A percentile compares a stretch with the other conserved stretches of the same genome.
These are phyloP conservation scores for Atkinsonella texensis DNA, from an alignment of 2,329 filamentous ascomycete genomes.

Conservation along the genomic window DNA sequence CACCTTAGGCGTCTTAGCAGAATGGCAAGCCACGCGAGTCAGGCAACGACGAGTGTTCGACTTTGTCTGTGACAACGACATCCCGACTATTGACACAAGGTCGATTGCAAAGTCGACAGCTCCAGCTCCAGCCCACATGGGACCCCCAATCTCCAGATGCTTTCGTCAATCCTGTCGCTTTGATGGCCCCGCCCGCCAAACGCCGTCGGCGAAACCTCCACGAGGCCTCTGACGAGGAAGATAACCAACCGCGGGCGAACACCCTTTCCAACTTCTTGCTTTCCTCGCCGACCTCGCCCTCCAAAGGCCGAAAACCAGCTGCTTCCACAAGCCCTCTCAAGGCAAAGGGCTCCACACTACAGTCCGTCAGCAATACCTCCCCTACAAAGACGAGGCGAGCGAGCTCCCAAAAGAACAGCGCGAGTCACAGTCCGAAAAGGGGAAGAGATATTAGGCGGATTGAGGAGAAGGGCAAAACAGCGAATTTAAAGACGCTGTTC, in stretches of 20 bases:
- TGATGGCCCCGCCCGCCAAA: slow-evolving; percentile 47
- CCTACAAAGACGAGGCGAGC: slow-evolving; percentile 12
- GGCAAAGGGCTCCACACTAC: slow-evolving; percentile 9
- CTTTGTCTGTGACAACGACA: neutral
- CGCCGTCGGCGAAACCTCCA: slow-evolving; percentile 46
- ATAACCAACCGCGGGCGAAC: slow-evolving; percentile 30
- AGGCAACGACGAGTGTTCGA: neutral
- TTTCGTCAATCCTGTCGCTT: slow-evolving; percentile 15
- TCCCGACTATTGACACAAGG: neutral
- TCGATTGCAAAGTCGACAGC: neutral
- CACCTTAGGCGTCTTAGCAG: neutral
- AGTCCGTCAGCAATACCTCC: slow-evolving; percentile 8
- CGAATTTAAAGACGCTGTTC: slow-evolving; percentile 47
- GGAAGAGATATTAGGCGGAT: slow-evolving; percentile 24
- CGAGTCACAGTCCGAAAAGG: slow-evolving; percentile 27
- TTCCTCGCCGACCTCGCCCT: slow-evolving; percentile 35
- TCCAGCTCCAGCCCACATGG: slow-evolving; percentile 9
- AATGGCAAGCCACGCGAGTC: neutral
- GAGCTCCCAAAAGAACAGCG: slow-evolving; percentile 13
- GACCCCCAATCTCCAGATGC: slow-evolving; percentile 15
- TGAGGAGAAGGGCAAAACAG: slow-evolving; percentile 40
- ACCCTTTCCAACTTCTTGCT: slow-evolving; percentile 42
- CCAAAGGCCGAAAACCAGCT: slow-evolving; percentile 19
- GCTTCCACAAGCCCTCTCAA: slow-evolving; percentile 32
- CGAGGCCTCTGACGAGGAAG: slow-evolving; percentile 37